A percentile compares a stretch with the other conserved stretches of the same genome.
Evolutionary conservation across 176 grass and related monocot species (phyloP).

Genomic region (Otatea glauca): DNA sequence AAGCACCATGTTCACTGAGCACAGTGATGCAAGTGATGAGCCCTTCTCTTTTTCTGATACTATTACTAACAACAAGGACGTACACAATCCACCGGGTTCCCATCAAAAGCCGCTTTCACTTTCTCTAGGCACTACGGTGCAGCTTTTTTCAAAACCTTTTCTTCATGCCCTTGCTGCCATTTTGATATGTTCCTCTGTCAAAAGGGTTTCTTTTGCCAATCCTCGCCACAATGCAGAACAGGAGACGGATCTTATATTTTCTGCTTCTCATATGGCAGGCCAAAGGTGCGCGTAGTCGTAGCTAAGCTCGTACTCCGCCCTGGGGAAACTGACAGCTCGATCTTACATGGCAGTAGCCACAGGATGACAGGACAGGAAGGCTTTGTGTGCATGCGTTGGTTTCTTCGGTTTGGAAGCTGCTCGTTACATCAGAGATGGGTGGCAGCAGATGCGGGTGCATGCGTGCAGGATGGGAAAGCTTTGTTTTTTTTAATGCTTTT

Average conservation of each 20-base stretch:
- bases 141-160: slow-evolving; percentile 38
- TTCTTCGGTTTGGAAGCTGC: not conserved
- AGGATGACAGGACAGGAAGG: not conserved
- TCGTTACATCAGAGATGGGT: not conserved
- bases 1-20: not conserved
- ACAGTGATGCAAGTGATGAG: not conserved
- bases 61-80: slow-evolving; percentile 11
- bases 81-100: not conserved
- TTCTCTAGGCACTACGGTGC: slow-evolving; percentile 37
- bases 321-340: slow-evolving; percentile 14
- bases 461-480: not conserved
- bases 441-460: not conserved
- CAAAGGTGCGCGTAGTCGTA: not conserved
- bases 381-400: not conserved
- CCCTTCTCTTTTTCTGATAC: not conserved
- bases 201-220: slow-evolving; percentile 8
- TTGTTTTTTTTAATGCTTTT: too few relatives aligned
- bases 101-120: slow-evolving; percentile 32
- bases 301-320: not conserved
- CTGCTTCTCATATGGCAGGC: not conserved
- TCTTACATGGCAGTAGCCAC: not conserved
- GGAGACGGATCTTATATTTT: not conserved
- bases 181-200: not conserved
- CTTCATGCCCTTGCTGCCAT: not conserved
- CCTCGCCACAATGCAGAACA: not conserved